Percentiles rank a stretch among this genome's conserved stretches.
Evolutionary conservation across 306 rosid species (phyloP).

Genomic region (Prunus davidiana): DNA sequence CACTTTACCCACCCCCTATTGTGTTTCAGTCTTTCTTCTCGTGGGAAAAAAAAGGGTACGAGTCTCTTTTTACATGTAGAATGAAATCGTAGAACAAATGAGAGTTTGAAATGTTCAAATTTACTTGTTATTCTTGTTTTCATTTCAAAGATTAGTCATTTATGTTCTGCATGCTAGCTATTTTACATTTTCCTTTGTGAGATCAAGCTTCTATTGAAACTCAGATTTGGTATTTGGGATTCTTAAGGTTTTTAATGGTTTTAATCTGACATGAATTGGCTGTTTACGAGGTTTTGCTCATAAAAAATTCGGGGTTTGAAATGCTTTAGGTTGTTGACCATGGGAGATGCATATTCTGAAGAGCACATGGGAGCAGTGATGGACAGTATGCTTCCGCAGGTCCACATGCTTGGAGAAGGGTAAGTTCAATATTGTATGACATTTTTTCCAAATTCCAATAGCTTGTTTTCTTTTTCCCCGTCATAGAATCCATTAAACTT

Average conservation of each 20-base stretch:
- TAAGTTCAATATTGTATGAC: slow-evolving; percentile 22
- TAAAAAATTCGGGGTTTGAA: slow-evolving; percentile 21
- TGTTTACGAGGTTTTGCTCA: slow-evolving; percentile 12
- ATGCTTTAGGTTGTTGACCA: slow-evolving; percentile 65
- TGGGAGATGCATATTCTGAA: slow-evolving; percentile 66
- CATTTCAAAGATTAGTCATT: not conserved
- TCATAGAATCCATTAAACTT: not conserved
- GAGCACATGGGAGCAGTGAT: slow-evolving; percentile 47
- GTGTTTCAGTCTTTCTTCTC: not conserved
- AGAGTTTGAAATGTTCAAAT: not conserved
- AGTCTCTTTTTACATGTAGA: not conserved
- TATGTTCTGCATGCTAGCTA: not conserved
- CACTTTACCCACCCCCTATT: not conserved
- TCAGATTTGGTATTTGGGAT: slow-evolving; percentile 1
- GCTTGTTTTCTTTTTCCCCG: not conserved
- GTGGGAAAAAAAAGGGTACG: not conserved
- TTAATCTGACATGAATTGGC: slow-evolving; percentile 21
- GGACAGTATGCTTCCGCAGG: slow-evolving; percentile 45
- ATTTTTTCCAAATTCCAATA: not conserved
- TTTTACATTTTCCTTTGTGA: not conserved
- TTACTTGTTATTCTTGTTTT: not conserved
- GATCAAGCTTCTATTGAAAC: slow-evolving; percentile 12
- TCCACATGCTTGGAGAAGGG: slow-evolving; percentile 83
- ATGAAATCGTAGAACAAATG: not conserved
- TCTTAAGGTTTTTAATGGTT: not conserved